These are phyloP conservation scores for Euphorbia lathyris DNA, from an alignment of 345 rosid species.

Conservation along the genomic window DNA sequence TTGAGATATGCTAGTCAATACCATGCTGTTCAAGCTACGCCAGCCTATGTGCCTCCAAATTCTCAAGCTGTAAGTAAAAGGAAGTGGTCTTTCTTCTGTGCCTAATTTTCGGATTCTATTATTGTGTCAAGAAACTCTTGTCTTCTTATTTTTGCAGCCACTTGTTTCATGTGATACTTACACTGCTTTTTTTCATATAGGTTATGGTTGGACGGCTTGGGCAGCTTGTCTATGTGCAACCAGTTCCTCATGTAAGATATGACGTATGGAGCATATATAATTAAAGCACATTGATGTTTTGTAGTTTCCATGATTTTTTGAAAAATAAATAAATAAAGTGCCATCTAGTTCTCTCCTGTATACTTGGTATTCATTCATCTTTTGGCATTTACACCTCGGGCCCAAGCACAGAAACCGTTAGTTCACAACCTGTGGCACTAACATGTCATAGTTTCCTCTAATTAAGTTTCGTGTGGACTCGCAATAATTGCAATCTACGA, in stretches of 20 bases:
- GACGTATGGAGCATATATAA: constrained; percentile 2
- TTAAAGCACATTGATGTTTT: constrained; percentile 14
- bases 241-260: constrained; percentile 69
- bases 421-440: background rate
- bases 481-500: too few relatives aligned
- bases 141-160: constrained; percentile 6
- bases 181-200: constrained; percentile 32
- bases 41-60: constrained; percentile 54
- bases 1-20: constrained; percentile 59
- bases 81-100: background rate
- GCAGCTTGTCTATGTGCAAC: constrained; percentile 68
- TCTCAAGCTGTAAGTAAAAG: constrained; percentile 53
- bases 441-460: background rate
- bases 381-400: background rate
- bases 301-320: background rate
- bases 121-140: constrained; percentile 2
- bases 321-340: background rate
- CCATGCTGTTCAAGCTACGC: constrained; percentile 60
- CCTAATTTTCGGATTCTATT: background rate
- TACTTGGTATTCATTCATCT: background rate
- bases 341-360: background rate
- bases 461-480: background rate
- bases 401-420: background rate
- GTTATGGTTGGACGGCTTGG: constrained; percentile 68
- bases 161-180: constrained; percentile 10